Base-by-base conservation (phyloP, 257 asterid genomes). In the Petunia secreta region DNA sequence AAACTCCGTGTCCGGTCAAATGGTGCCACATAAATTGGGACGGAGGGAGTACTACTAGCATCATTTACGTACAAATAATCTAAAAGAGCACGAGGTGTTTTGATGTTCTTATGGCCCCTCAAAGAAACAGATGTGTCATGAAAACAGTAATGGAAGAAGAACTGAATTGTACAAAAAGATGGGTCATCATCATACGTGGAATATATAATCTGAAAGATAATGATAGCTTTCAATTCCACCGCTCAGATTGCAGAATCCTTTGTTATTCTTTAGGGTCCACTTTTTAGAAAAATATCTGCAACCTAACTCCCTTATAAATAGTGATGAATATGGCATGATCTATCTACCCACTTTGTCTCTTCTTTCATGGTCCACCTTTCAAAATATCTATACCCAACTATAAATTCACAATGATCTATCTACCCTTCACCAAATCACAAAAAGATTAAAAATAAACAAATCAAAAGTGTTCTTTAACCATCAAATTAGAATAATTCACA, bases 351-450 rank as follows among this genome's bases (percentile, higher is more conserved):
- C 58, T 53, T 25, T 46, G 25, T 25, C 25, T 25, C 25, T 25
- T 25, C 25, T 40, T 69, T 44, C 5, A 55, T 16, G 62, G 34
- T 55, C 62, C 62, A 55, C 62, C 62, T n/a, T 53, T 9, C n/a
- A 68, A 68, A 68, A 68, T 68, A 68, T 68, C 55, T 43, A 8
- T 8, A 5, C 7, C n/a, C 57, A 44, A 68, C 75, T 44, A 68
- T 44, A 57, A 75, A 44, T 57, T 38, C 52, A 13, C 40, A 40
- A 68, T 44, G 25, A 40, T 57, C 52, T 76, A 57, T 76, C 80
- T 15, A 10, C 63, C 80, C 25, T n/a, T 75, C 80, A 75, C 80
- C 67, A 55, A 75, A 62, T 41, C n/a, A 5, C 6, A 14, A 3
- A 11, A 14, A 36, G 8, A 8, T 37, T 6, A 10, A 10, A 25